These are phyloP conservation scores for Ustulina deusta DNA, from an alignment of 2,329 filamentous ascomycete species.

Conservation along the genomic window DNA sequence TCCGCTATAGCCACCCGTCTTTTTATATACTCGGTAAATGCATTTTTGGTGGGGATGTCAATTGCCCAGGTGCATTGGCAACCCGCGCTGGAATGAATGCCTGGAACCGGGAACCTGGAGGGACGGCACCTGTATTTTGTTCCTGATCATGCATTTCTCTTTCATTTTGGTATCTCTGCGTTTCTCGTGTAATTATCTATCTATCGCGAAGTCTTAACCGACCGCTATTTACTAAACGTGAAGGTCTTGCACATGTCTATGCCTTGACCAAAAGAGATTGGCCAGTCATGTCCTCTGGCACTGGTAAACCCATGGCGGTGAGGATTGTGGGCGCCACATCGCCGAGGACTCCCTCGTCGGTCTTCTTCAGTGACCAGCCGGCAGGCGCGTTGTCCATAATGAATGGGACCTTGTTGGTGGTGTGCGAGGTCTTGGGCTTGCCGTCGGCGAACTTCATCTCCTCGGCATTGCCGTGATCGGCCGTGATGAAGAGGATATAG, in stretches of 20 bases:
- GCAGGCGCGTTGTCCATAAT: conserved; percentile 97
- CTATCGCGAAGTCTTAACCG: conserved; percentile 28
- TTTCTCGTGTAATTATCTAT: conserved; percentile 30
- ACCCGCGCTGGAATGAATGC: background rate
- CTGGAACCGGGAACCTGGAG: background rate
- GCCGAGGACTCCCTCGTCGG: conserved; percentile 84
- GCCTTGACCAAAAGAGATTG: conserved; percentile 82
- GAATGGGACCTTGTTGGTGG: conserved; percentile 96
- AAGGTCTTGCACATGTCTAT: conserved; percentile 19
- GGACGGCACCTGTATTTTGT: background rate
- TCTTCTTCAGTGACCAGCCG: conserved; percentile 87
- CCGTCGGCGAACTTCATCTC: conserved; percentile 98
- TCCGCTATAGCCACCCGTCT: background rate
- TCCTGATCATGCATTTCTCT: conserved; percentile 1
- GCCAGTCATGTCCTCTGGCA: conserved; percentile 94
- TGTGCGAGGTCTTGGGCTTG: conserved; percentile 98
- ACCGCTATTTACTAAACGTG: conserved; percentile 19
- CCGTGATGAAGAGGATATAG: conserved; percentile 94
- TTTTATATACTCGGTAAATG: conserved; percentile 15
- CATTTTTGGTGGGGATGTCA: conserved; percentile 15
- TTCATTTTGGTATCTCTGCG: conserved; percentile 38
- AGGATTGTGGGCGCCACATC: conserved; percentile 97
- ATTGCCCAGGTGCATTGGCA: background rate
- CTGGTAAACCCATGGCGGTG: conserved; percentile 87
- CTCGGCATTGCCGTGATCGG: conserved; percentile 98